Evolutionary conservation across 2,329 filamentous ascomycete species (phyloP), one percentile per base, ranked within the genome.

Genomic region (Cladosporium velox): DNA sequence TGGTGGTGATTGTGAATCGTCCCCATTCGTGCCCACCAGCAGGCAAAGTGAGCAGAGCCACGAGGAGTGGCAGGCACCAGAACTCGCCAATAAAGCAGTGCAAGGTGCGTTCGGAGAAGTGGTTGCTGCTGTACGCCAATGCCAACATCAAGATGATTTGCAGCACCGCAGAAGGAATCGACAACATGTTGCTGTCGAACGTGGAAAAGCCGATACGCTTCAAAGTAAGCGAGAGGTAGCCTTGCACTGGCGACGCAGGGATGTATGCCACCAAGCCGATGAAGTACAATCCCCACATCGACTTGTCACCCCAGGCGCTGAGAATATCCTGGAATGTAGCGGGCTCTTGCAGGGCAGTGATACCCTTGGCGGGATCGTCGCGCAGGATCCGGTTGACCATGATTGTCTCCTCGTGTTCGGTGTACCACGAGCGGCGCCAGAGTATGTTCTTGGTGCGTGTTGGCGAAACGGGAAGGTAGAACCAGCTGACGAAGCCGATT

Each of bases 401-500:
- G 72, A 91, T 90, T 65, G 86, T 84, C 71, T 91, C 89, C 72
- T 91, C 87, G 2, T 81, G 80, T 72, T 90, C 88, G 7, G 79
- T 86, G 74, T 89, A 91, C 88, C 88, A 91, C 4, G 88, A 87
- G 62, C 85, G 86, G 2, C 86, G 84, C 61, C 85, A 87, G 67
- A 91, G 82, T 32, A 81, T 74, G 18, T 84, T 82, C 14, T 83
- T 85, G 6, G 90, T 91, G 61, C 87, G 83, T 0, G 87, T 89
- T 0, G 90, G 89, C 0, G 88, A 78, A 1, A 78, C 75, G 1
- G 78, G 77, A 15, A 89, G 86, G 28, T 87, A 79, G 11, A 84
- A 79, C 69, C 81, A 86, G 0, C 85, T 81, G 10, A 83, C 71
- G 1, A 88, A 61, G 1, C 87, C 86, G 28, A 88, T 80, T 1